Base-by-base conservation (phyloP, 73 alveolate species). In the Paramecium tetraurelia region DNA sequence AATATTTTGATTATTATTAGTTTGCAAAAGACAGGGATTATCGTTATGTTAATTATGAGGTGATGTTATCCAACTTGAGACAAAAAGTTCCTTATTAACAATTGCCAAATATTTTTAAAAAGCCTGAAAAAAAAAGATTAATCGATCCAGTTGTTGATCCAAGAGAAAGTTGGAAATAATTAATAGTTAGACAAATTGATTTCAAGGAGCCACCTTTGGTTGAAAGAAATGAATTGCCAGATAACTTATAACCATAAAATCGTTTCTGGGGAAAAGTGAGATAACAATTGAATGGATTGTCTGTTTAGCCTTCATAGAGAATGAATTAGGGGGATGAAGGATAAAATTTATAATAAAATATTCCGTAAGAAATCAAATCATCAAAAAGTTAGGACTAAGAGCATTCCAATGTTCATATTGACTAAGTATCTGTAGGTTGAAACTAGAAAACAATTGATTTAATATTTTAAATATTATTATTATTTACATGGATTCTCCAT, bases 91-190 rank as follows among this genome's bases (percentile, higher is more conserved):
- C 46, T 11, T 80, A 80, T 48, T 9, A 12, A 2, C 7, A 44
- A 4, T 12, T 80, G 7, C 90, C 90, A 14, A 71, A 89, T 71
- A 44, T 89, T n/a, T 89, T 41, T 72, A 69, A 44, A 43, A 89
- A 69, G 48, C 94, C 94, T 16, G 70, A 41, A 27, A 83, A 89
- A 89, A 77, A 77, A 58, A 83, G 27, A 46, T 44, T 70, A 24
- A 29, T 71, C 8, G 94, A 89, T 72, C 94, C 94, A 22, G 94
- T 89, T 40, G 87, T 89, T 40, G 94, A 89, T 27, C 94, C 94
- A 27, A 77, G 94, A 46, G 94, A 89, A 72, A 72, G 70, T 8
- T 89, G 94, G 94, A 29, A 41, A 4, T 3, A 69, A 29, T 41
- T 89, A 20, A 41, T 71, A 27, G 46, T 33, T 11, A 89, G 94